A percentile compares a stretch with the other conserved stretches of the same genome.
Evolutionary conservation across 1,284 basidiomycete species (phyloP).

Genomic region (Microbotryum lychnidis-dioicae): DNA sequence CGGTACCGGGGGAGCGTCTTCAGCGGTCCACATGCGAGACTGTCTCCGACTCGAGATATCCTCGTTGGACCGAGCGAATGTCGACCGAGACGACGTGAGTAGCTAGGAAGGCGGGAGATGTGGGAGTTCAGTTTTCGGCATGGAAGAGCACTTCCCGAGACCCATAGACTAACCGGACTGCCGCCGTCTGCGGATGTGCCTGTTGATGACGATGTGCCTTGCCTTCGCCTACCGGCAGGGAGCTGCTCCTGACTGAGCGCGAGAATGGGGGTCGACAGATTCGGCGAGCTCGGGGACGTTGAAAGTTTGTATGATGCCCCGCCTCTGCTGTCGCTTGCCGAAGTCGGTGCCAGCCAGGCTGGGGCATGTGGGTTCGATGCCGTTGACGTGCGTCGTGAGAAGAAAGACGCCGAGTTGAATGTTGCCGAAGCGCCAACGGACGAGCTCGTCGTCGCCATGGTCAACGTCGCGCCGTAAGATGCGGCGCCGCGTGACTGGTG

Average conservation of each 20-base stretch:
- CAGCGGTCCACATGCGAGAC: neutral
- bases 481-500: neutral
- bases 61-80: conserved; percentile 68
- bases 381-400: neutral
- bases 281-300: conserved; percentile 7
- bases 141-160: no score
- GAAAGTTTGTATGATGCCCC: neutral
- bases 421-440: neutral
- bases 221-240: neutral
- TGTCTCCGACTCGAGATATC: conserved; percentile 46
- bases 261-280: neutral
- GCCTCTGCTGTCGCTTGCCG: neutral
- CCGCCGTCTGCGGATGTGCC: neutral
- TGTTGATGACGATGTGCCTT: neutral
- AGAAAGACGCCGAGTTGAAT: neutral
- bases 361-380: neutral
- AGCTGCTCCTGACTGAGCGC: neutral
- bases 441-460: neutral
- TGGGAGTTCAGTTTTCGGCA: neutral
- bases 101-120: conserved; percentile 42
- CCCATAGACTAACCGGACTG: neutral
- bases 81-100: conserved; percentile 56
- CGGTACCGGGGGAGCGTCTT: conserved; percentile 39
- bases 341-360: conserved; percentile 1
- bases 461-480: neutral